These are phyloP conservation scores for Ceratobasidium sp. DNA, from an alignment of 1,284 basidiomycete species.

Conservation along the genomic window DNA sequence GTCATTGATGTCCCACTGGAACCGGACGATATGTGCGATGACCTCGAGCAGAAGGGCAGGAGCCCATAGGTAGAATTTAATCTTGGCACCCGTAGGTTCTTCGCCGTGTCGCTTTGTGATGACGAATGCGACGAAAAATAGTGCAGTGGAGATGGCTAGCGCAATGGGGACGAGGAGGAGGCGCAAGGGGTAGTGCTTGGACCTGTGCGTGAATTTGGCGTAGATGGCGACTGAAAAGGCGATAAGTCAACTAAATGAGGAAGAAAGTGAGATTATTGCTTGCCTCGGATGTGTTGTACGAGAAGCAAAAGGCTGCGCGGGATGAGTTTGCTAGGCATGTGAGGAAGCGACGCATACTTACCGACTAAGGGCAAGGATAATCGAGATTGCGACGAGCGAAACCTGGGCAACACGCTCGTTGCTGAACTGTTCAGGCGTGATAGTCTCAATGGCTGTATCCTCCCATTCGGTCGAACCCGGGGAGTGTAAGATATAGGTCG, in stretches of 20 bases:
- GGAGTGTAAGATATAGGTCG: slow-evolving; percentile 29
- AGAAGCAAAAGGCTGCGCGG: slow-evolving; percentile 5
- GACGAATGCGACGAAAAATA: slow-evolving; percentile 15
- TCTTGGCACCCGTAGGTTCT: slow-evolving; percentile 3
- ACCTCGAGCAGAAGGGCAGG: slow-evolving; percentile 14
- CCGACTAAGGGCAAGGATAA: slow-evolving; percentile 36
- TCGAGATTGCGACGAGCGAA: slow-evolving; percentile 28
- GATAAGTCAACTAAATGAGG: not conserved
- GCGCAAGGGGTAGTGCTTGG: slow-evolving; percentile 9
- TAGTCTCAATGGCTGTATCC: slow-evolving; percentile 8
- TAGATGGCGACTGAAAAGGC: slow-evolving; percentile 21
- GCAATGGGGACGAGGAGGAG: slow-evolving; percentile 21
- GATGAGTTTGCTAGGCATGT: not conserved
- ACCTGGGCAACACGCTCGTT: slow-evolving; percentile 27
- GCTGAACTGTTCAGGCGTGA: slow-evolving; percentile 12
- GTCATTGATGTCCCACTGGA: slow-evolving; percentile 23
- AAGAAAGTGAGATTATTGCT: not conserved
- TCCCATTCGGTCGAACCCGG: slow-evolving; percentile 18
- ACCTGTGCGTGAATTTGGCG: slow-evolving; percentile 23
- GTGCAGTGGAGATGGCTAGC: slow-evolving; percentile 11
- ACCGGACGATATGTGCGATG: slow-evolving; percentile 27
- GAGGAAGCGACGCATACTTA: not conserved
- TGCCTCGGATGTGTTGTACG: slow-evolving; percentile 25
- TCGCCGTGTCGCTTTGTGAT: slow-evolving; percentile 10
- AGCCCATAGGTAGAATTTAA: slow-evolving; percentile 25